Percentiles rank a stretch among this genome's conserved stretches.
These are phyloP conservation scores for Auricularia sp. DNA, from an alignment of 768 basidiomycete species.

Conservation along the genomic window DNA sequence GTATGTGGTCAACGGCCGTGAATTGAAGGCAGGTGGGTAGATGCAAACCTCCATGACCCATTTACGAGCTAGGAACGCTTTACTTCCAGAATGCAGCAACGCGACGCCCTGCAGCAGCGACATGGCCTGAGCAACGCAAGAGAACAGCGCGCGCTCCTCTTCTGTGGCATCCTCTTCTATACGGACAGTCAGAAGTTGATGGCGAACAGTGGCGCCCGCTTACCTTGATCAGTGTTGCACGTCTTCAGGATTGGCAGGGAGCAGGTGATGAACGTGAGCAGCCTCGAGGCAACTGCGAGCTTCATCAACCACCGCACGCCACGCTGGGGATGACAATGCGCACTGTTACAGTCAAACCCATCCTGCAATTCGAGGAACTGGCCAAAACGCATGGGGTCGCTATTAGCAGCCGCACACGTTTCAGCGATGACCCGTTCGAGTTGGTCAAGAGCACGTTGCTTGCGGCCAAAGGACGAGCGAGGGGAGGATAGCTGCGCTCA, in stretches of 20 bases:
- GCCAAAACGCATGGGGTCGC: conserved; percentile 34
- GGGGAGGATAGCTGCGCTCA: conserved; percentile 49
- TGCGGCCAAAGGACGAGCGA: conserved; percentile 41
- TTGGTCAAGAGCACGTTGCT: conserved; percentile 43
- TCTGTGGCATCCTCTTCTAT: conserved; percentile 31
- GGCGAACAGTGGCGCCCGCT: not conserved
- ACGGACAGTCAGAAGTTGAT: not conserved
- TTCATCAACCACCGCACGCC: not conserved
- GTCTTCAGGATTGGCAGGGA: conserved; percentile 18
- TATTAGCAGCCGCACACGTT: conserved; percentile 40
- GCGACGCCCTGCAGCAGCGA: conserved; percentile 69
- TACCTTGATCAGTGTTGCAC: conserved; percentile 5
- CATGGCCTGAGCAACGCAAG: conserved; percentile 49
- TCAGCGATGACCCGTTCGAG: conserved; percentile 31
- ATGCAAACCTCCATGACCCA: conserved; percentile 55
- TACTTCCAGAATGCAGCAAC: conserved; percentile 59
- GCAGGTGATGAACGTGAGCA: conserved; percentile 52
- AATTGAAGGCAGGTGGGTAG: not conserved
- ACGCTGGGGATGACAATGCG: conserved; percentile 17
- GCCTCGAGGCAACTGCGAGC: conserved; percentile 50
- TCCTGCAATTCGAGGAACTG: conserved; percentile 61
- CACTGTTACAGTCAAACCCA: conserved; percentile 77
- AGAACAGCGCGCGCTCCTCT: conserved; percentile 40
- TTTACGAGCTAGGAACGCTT: conserved; percentile 57
- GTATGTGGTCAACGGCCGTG: not conserved